Percentiles rank a stretch among this genome's conserved stretches.
These are phyloP conservation scores for Melampsora americana DNA, from an alignment of 1,284 basidiomycete genomes.

Conservation along the genomic window DNA sequence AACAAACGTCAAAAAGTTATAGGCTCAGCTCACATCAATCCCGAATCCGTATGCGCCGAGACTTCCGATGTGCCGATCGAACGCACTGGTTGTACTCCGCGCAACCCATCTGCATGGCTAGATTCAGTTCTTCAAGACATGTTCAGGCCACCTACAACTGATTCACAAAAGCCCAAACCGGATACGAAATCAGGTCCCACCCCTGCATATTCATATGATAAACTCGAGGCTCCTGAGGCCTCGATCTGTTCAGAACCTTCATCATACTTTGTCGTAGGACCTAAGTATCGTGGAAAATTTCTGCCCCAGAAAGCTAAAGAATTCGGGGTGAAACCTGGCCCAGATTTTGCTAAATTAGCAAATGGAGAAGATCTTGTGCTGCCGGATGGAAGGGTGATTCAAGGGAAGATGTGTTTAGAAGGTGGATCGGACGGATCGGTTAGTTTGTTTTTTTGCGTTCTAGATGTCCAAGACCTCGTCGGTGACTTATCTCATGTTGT, in stretches of 20 bases:
- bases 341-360: slow-evolving; percentile 29
- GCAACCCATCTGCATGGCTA: slow-evolving; percentile 1
- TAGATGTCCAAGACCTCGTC: neutral
- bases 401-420: slow-evolving; percentile 36
- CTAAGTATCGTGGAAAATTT: slow-evolving; percentile 34
- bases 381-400: neutral
- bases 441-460: neutral
- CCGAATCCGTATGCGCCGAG: neutral
- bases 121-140: slow-evolving; percentile 23
- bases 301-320: slow-evolving; percentile 26
- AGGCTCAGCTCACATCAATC: neutral
- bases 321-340: slow-evolving; percentile 39
- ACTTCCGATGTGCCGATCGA: neutral
- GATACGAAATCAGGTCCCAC: slow-evolving; percentile 9
- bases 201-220: slow-evolving; percentile 40
- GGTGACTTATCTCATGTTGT: neutral
- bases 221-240: neutral
- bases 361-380: slow-evolving; percentile 34
- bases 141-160: slow-evolving; percentile 24
- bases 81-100: neutral
- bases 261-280: slow-evolving; percentile 38
- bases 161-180: neutral
- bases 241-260: slow-evolving; percentile 13
- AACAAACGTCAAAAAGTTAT: slow-evolving; percentile 12
- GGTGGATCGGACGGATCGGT: slow-evolving; percentile 40